Conservation (phyloP, 257 asterid genomes). For the Verbascum thapsus region DNA sequence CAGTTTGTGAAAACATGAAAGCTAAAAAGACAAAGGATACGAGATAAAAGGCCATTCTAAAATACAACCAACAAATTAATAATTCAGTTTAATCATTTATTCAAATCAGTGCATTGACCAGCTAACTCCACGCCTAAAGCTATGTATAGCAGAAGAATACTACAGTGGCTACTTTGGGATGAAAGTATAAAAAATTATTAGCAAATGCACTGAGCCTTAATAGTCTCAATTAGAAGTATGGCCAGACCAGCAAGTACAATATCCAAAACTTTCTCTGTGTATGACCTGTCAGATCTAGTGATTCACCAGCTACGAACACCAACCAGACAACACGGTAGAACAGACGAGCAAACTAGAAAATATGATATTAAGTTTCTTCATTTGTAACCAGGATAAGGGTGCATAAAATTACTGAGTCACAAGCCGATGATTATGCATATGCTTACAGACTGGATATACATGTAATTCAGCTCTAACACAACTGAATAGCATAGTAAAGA, state of each 20-base stretch:
- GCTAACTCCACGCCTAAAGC: slow-evolving; percentile 13
- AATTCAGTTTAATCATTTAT: slow-evolving; percentile 1
- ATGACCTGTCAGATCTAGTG: slow-evolving; percentile 10
- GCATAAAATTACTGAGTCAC: slow-evolving; percentile 12
- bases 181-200: slow-evolving; percentile 13
- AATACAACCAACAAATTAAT: not conserved
- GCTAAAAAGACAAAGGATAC: slow-evolving; percentile 3
- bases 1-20: slow-evolving; percentile 4
- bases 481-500: slow-evolving; percentile 15
- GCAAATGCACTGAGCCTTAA: not conserved
- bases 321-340: slow-evolving; percentile 8
- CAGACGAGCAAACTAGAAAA: not conserved
- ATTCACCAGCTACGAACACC: slow-evolving; percentile 22
- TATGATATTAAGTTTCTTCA: slow-evolving; percentile 11
- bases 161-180: not conserved
- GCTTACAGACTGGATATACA: slow-evolving; percentile 4
- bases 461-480: slow-evolving; percentile 17
- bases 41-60: not conserved
- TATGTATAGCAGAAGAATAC: slow-evolving; percentile 7
- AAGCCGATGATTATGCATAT: slow-evolving; percentile 12
- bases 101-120: slow-evolving; percentile 14
- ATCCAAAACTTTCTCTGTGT: slow-evolving; percentile 7
- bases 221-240: slow-evolving; percentile 8
- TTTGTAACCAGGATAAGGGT: slow-evolving; percentile 8
- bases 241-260: not conserved